Base-by-base conservation (phyloP, 139 green algal species). In the Bryopsis sp. region DNA sequence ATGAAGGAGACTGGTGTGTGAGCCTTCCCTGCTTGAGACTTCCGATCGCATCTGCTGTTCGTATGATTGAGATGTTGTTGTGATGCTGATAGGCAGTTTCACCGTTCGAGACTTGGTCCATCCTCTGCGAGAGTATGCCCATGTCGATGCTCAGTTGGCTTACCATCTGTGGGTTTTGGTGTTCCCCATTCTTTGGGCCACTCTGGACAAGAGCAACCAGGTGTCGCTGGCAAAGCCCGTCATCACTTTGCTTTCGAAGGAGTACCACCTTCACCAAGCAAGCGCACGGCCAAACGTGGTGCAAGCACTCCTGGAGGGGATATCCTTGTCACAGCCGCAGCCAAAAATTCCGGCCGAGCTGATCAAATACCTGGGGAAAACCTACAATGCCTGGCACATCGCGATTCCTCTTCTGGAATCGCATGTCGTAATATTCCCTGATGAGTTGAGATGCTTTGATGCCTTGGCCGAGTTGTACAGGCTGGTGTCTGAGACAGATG, bases 181-280 rank as follows among this genome's bases (percentile, higher is more conserved):
- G 24, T 99, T 99, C 79, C 95, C 95, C 73, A 98, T 99, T 68
- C 88, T 97, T 36, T 99, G 95, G 95, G 89, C 85, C 48, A 92
- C 88, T 5, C 76, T 98, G 29, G 78, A 89, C 32, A 91, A 94
- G 81, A 86, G 95, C 74, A 88, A 99, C 77, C 91, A 99, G 80
- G 74, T 89, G 29, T 68, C 72, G 19, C 81, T 97, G 64, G 91
- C 91, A 39, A 96, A 96, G 83, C 94, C 94, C 39, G 94, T 97
- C 78, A 97, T 98, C 68, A 58, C 73, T 43, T 82, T 97, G 39
- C 81, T 98, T 22, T 87, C 80, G 47, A 90, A 92, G 72, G 87
- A 96, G 75, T 92, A 93, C 76, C 92, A 98, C 72, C 70, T 78
- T 29, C 75, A 82, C 6, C 94, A 98, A 78, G 78, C 78, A 36